Evolutionary conservation across 345 rosid genomes (phyloP), one percentile per base, ranked within the genome.

Genomic region (Gossypium thurberi): DNA sequence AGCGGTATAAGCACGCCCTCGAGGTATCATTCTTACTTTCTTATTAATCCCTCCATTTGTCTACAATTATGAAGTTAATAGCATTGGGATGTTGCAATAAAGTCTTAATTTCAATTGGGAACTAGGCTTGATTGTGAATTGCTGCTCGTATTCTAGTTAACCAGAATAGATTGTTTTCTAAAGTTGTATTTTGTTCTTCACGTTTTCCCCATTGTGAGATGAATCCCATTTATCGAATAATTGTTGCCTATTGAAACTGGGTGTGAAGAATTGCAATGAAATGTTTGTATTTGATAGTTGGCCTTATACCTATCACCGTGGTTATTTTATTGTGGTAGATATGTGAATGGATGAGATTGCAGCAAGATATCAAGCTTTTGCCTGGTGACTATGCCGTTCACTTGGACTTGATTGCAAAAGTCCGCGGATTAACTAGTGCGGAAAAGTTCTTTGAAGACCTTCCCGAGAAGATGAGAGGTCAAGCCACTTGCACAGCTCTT

Each of bases 371-470:
- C 63, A 87, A 86, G 82, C 83, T 95, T 25, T 76, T 88, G 77
- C 80, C 92, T 11, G 98, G 99, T 78, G 98, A 95, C 70, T 91
- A 87, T 75, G 98, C 98, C 43, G 88, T 92, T 50, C 97, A 95
- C 77, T 82, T 92, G 81, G 99, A 95, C 81, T 84, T 95, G 85
- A 80, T 89, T 50, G 84, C 90, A 1, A 95, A 95, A 82, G 70
- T 92, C 48, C 93, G 93, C 4, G 94, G 99, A 59, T 75, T 95
- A 55, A 74, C 80, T 52, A 92, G 94, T 52, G 97, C 96, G 0
- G 99, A 95, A 84, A 89, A 88, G 80, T 92, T 95, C 78, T 92
- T 91, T 18, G 97, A 92, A 82, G 98, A 91, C 65, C 84, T 92
- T 76, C 96, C 97, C 1, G 89, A 85, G 53, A 71, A 76, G 66